Evolutionary conservation across 1,284 basidiomycete species (phyloP).

Genomic region (Fomes fomentarius): DNA sequence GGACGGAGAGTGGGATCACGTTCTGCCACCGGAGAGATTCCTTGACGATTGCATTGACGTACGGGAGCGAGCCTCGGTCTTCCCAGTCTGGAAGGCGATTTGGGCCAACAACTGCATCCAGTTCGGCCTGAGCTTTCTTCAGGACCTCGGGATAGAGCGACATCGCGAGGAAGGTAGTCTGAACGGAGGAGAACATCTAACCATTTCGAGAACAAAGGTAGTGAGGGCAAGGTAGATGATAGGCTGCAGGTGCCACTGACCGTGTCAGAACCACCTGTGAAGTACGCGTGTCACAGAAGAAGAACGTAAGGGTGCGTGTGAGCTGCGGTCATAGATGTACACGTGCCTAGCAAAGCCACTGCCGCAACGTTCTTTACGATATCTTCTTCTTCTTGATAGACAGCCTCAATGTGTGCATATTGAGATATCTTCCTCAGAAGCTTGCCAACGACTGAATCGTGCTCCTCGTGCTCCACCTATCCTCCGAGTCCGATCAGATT

Average conservation of each 20-base stretch:
- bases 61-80: constrained; percentile 20
- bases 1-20: constrained; percentile 15
- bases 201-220: too few relatives aligned
- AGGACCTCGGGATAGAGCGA: constrained; percentile 37
- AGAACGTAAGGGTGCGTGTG: not conserved
- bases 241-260: not conserved
- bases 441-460: not conserved
- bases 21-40: constrained; percentile 26
- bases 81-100: constrained; percentile 25
- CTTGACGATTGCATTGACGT: constrained; percentile 24
- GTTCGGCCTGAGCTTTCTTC: constrained; percentile 32
- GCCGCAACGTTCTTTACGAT: constrained; percentile 9
- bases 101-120: constrained; percentile 30
- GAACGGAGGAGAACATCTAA: constrained; percentile 25
- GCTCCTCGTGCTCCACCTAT: not conserved
- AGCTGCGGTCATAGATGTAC: not conserved
- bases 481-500: not conserved
- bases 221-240: too few relatives aligned
- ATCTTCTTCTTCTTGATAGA: constrained; percentile 5
- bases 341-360: constrained; percentile 1
- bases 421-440: too few relatives aligned
- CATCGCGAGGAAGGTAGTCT: constrained; percentile 38
- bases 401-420: too few relatives aligned
- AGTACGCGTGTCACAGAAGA: too few relatives aligned
- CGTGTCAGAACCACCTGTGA: constrained; percentile 17